Evolutionary conservation across 306 rosid genomes (phyloP), one percentile per base, ranked within the genome.

Genomic region (Dalbergia cochinchinensis): DNA sequence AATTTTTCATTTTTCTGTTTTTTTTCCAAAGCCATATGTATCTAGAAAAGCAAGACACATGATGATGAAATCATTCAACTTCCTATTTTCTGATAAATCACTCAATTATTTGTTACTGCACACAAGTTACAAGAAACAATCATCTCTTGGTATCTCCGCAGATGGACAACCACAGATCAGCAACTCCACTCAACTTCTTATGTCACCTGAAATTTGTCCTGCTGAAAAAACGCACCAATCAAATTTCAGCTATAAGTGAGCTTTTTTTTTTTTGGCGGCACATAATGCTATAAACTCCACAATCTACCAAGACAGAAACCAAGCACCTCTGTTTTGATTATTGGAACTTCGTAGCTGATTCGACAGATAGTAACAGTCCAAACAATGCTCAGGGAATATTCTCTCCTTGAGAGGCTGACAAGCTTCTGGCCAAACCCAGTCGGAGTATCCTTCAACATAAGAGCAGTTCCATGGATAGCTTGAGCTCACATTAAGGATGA

Each of bases 401-500:
- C 88, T 86, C 70, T 83, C 83, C 80, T 69, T 79, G 47, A 88
- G 87, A 73, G 90, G 84, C 78, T 78, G 84, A 82, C 94, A 90
- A 55, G 84, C 76, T 87, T 85, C 85, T 55, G 94, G 94, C 8
- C 15, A 41, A 73, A 92, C 95, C 77, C 44, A 54, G 65, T 89
- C 85, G 4, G 97, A 89, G 78, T 84, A 90, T 57, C 97, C 97
- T 80, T 83, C 74, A 74, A 92, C 61, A 37, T 83, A 19, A 35
- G 97, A 84, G 83, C 97, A 92, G 80, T 89, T 92, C 97, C 97
- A 92, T 51, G 92, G 90, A 84, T 77, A 80, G 19, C 63, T 73
- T 61, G 94, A 86, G 44, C 82, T 83, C 68, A 79, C 87, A 72
- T 88, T 77, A 61, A 90, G 87, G 65, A 34, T 48, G 50, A 92